Evolutionary conservation across 148 eudicot genomes (phyloP).

Genomic region (Rhododendron griersonianum): DNA sequence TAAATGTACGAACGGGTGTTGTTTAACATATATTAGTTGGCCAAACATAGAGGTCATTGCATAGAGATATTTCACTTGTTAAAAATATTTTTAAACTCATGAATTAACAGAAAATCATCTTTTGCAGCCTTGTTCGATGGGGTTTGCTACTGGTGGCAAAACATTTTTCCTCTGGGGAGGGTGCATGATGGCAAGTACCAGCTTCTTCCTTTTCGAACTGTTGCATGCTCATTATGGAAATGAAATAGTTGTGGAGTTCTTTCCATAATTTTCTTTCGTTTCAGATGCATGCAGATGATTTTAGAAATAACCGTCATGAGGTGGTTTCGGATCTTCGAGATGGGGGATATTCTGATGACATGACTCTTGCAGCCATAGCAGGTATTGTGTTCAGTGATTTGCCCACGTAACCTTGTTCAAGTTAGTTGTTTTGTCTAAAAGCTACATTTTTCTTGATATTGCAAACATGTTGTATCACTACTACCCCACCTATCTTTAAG

Average conservation of each 20-base stretch:
- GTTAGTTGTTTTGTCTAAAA: not conserved
- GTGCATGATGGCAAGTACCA: conserved; percentile 90
- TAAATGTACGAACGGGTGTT: not conserved
- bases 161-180: conserved; percentile 99
- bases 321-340: conserved; percentile 86
- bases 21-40: not conserved
- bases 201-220: conserved; percentile 9
- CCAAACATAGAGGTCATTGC: not conserved
- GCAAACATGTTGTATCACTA: not conserved
- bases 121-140: conserved; percentile 97
- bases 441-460: not conserved
- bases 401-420: conserved; percentile 1
- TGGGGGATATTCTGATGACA: conserved; percentile 99
- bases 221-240: conserved; percentile 1
- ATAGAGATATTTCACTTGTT: not conserved
- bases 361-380: conserved; percentile 99
- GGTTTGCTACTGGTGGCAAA: conserved; percentile 96
- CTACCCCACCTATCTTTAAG: not conserved
- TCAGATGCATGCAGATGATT: conserved; percentile 99
- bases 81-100: not conserved
- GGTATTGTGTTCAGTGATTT: conserved; percentile 34
- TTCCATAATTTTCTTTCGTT: conserved; percentile 8
- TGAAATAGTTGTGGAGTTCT: not conserved
- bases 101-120: not conserved
- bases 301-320: conserved; percentile 72